Conservation (phyloP, 73 alveolate genomes). For the Paramecium octaurelia region DNA sequence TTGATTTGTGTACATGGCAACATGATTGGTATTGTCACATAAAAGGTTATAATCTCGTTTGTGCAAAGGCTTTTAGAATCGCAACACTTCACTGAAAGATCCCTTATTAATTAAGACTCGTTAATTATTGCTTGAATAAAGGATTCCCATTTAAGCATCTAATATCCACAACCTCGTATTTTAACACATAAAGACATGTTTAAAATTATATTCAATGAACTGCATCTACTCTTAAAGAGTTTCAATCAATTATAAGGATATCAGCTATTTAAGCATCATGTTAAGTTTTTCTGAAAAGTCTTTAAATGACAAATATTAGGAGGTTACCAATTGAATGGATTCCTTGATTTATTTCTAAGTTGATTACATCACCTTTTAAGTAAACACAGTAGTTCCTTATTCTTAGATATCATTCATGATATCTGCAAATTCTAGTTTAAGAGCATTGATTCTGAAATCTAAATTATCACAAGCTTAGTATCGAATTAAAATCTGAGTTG, state of each 20-base stretch:
- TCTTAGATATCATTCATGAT: conserved; percentile 23
- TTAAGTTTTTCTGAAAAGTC: conserved; percentile 22
- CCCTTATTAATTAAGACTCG: conserved; percentile 17
- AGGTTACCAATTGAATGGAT: background rate
- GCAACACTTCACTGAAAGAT: conserved; percentile 31
- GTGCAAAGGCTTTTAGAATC: conserved; percentile 16
- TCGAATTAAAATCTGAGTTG: background rate
- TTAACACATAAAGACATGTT: conserved; percentile 23
- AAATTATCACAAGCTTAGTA: background rate
- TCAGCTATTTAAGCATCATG: background rate
- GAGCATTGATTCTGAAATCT: conserved; percentile 17
- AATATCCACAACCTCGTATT: conserved; percentile 11
- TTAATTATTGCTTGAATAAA: background rate
- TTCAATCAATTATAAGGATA: background rate
- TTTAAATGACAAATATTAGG: conserved; percentile 22
- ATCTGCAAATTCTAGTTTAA: conserved; percentile 32
- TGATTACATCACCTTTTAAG: background rate
- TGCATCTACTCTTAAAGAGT: background rate
- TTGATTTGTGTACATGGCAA: background rate
- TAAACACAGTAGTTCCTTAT: conserved; percentile 19
- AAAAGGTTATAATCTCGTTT: background rate
- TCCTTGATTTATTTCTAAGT: conserved; percentile 8
- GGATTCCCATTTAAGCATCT: background rate
- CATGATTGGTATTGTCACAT: background rate
- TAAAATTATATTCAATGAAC: background rate